Base-by-base conservation (phyloP, 2,329 filamentous ascomycete genomes). In the Corinectria fuckeliana region DNA sequence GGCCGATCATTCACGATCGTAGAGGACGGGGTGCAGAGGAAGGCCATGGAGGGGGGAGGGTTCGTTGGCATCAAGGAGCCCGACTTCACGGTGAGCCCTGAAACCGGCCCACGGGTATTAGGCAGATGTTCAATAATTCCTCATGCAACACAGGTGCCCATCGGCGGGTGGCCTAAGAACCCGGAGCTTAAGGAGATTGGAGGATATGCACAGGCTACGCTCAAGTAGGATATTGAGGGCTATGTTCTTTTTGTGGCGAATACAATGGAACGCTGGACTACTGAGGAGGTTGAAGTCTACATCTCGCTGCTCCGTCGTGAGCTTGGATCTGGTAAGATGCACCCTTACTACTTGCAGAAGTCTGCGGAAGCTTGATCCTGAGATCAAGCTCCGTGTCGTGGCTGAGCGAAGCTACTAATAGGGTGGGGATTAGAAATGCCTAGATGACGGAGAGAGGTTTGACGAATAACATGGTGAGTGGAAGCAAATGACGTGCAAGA, bases 21-120 rank as follows among this genome's bases (percentile, higher is more conserved):
- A 0, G 53, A 57, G 2, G 58, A 60, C 23, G 30, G 41, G 3
- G 8, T 60, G 3, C 58, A 60, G 48, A 28, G 23, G 16, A 52
- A 53, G 32, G 20, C 16, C 1, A 48, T 60, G 54, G 30, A 34
- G 2, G 54, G 42, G 14, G 58, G 47, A 7, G 58, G 58, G 3
- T 53, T 60, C 11, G 41, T 38, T 3, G 16, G 51, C 2, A 58
- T 60, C 4, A 10, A 45, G 3, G 16, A 44, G 2, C 26, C n/a
- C 1, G 13, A 56, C 13, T 30, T 32, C 13, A 59, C 49, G 5
- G 56, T 36, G 28, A 56, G 34, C 1, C 5, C 5, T 38, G 7
- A n/a, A 36, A 16, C 34, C 11, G 14, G 13, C n/a, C 21, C 5
- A 5, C 6, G n/a, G n/a, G 21, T 5, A 10, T 9, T 10, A n/a